phyloP scores from a whole-genome alignment of 495 filamentous ascomycete species.

The Talaromyces liani region DNA sequence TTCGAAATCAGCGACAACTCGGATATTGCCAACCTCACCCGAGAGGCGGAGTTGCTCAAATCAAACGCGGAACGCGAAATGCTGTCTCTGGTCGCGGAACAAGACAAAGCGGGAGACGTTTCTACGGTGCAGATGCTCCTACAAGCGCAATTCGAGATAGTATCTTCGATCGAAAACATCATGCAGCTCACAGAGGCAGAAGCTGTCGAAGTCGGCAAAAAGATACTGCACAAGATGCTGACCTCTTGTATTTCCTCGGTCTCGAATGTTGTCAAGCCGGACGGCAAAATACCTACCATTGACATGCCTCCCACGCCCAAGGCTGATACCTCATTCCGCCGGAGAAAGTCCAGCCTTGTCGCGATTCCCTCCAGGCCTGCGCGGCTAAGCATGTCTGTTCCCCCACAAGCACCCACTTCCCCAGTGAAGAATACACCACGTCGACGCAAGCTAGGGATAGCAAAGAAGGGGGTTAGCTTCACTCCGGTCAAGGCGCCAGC shows the following conservation, averaged over 20 bases:
- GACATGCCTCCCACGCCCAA: conserved; percentile 48
- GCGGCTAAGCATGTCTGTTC: conserved; percentile 24
- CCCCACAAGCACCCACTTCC: conserved; percentile 35
- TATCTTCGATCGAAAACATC: conserved; percentile 72
- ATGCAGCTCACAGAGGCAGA: conserved; percentile 72
- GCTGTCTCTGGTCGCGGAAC: conserved; percentile 67
- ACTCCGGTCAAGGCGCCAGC: conserved; percentile 70
- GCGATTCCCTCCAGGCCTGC: conserved; percentile 26
- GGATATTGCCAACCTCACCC: conserved; percentile 63
- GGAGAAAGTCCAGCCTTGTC: conserved; percentile 51
- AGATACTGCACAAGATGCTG: conserved; percentile 71
- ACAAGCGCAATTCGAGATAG: conserved; percentile 84
- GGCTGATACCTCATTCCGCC: conserved; percentile 65
- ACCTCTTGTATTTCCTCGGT: conserved; percentile 62
- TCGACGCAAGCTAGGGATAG: conserved; percentile 60
- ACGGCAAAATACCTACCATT: conserved; percentile 60
- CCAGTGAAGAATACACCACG: conserved; percentile 71
- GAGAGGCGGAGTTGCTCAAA: conserved; percentile 80
- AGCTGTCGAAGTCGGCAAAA: conserved; percentile 70
- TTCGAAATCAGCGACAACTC: conserved; percentile 64
- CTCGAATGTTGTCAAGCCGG: conserved; percentile 83
- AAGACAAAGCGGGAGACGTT: conserved; percentile 75
- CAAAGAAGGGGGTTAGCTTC: conserved; percentile 74
- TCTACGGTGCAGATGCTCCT: conserved; percentile 73
- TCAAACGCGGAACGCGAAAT: conserved; percentile 77